Base-by-base conservation (phyloP, 2,329 filamentous ascomycete genomes). In the Zymoseptoria tritici region DNA sequence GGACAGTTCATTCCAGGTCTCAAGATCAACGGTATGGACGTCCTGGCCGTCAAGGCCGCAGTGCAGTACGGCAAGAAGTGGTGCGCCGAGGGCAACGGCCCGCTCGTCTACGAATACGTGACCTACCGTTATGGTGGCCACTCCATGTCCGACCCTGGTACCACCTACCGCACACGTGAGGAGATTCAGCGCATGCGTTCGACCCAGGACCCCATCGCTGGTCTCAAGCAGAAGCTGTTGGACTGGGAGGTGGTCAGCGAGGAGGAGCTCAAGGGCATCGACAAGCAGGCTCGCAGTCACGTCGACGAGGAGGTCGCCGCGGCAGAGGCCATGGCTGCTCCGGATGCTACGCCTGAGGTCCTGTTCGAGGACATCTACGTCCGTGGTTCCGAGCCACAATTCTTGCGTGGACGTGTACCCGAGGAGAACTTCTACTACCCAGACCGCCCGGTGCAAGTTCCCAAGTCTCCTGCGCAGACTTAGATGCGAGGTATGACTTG, bases 1-100 rank as follows among this genome's bases (percentile, higher is more conserved):
- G 94, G 94, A 68, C 94, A 99, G 81, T 99, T 97, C 83, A 99
- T 99, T 69, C 93, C 94, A 60, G 94, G 94, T 81, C 86, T 99
- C 72, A 99, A 99, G 85, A 91, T 99, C 78, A 99, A 99, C 81
- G 94, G 91, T 74, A 99, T 99, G 94, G 94, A 99, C 76, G 91
- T 96, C 71, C 89, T 99, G 64, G 93, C 94, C 66, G 93, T 97
- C 77, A 96, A 96, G 85, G 91, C 93, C 57, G 94, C 94, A 66
- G 91, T 96, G 72, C 83, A 93, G 79, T 92, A 96, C 81, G 91
- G 88, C 74, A 96, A 94, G 82, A 84, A 96, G 74, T 96, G 87
- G 82, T 88, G 90, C 66, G 79, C 83, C 62, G 81, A 84, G 63
- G 92, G 88, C 76, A 92, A 96, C 77, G 93, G 93, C 64, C 94